Evolutionary conservation across 108 stramenopile species (phyloP).

Genomic region (Nannochloropsis gaditana): DNA sequence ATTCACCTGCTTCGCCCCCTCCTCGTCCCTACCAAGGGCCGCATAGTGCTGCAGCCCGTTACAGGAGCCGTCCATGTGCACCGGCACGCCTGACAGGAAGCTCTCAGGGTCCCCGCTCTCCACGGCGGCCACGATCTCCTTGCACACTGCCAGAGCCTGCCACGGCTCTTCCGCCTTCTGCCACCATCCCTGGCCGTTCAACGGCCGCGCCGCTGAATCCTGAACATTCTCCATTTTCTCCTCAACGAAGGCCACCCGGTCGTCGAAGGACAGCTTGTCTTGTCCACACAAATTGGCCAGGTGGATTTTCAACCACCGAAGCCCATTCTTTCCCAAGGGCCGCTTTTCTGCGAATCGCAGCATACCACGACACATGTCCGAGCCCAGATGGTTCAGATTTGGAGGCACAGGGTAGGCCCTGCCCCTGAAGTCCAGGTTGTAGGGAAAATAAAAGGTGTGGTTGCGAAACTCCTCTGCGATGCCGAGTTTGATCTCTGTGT

Average conservation of each 20-base stretch:
- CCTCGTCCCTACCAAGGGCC: constrained; percentile 89
- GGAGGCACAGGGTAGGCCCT: constrained; percentile 97
- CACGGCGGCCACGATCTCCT: constrained; percentile 81
- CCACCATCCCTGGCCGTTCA: constrained; percentile 80
- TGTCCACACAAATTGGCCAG: constrained; percentile 89
- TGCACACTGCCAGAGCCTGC: constrained; percentile 94
- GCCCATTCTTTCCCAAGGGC: constrained; percentile 76
- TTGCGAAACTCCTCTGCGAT: constrained; percentile 48
- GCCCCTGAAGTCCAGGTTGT: constrained; percentile 98
- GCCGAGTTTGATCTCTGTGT: constrained; percentile 48
- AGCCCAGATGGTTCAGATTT: constrained; percentile 91
- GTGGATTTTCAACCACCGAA: constrained; percentile 68
- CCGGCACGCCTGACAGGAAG: constrained; percentile 79
- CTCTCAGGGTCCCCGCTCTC: constrained; percentile 77
- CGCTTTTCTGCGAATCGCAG: constrained; percentile 79
- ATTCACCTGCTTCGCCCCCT: constrained; percentile 94
- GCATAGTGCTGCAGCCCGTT: constrained; percentile 99
- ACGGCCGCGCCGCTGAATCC: constrained; percentile 68
- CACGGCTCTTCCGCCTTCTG: constrained; percentile 88
- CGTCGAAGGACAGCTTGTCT: constrained; percentile 74
- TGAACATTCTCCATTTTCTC: constrained; percentile 76
- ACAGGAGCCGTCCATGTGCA: constrained; percentile 98
- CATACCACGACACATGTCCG: constrained; percentile 89
- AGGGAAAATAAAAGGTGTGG: constrained; percentile 83
- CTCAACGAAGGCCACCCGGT: constrained; percentile 79